These are phyloP conservation scores for Leccinellum rugosiceps DNA, from an alignment of 768 basidiomycete species.

Conservation along the genomic window DNA sequence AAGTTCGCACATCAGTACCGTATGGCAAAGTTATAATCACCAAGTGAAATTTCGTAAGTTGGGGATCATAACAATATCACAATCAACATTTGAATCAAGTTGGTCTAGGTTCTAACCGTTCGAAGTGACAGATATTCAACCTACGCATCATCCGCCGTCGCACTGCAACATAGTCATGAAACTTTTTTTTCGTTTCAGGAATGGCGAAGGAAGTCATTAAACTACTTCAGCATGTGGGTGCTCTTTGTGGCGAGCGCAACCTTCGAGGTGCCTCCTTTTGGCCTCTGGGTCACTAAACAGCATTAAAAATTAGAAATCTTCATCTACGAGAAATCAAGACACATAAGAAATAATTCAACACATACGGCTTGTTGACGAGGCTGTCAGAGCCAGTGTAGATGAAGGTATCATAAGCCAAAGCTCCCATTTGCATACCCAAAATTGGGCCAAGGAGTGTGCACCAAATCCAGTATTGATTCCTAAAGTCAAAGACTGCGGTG, in stretches of 20 bases:
- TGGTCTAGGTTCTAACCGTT: background rate
- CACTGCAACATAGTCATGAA: background rate
- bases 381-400: constrained; percentile 56
- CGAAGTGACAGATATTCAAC: background rate
- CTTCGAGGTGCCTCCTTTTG: constrained; percentile 14
- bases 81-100: background rate
- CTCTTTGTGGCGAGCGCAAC: constrained; percentile 2
- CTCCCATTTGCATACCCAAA: constrained; percentile 53
- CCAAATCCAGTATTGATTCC: constrained; percentile 53
- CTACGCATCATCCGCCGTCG: background rate
- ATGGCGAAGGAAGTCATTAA: background rate
- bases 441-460: constrained; percentile 58
- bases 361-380: constrained; percentile 50
- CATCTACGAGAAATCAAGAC: background rate
- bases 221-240: constrained; percentile 2
- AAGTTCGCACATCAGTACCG: no score
- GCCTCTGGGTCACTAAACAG: constrained; percentile 10
- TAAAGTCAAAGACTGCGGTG: background rate
- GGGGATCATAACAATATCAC: background rate
- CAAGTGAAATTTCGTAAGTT: background rate
- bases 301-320: background rate
- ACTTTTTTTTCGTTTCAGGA: background rate
- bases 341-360: background rate
- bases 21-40: no score
- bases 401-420: constrained; percentile 55